Base-by-base conservation (phyloP, 768 basidiomycete genomes). In the Hypholoma fasciculare region DNA sequence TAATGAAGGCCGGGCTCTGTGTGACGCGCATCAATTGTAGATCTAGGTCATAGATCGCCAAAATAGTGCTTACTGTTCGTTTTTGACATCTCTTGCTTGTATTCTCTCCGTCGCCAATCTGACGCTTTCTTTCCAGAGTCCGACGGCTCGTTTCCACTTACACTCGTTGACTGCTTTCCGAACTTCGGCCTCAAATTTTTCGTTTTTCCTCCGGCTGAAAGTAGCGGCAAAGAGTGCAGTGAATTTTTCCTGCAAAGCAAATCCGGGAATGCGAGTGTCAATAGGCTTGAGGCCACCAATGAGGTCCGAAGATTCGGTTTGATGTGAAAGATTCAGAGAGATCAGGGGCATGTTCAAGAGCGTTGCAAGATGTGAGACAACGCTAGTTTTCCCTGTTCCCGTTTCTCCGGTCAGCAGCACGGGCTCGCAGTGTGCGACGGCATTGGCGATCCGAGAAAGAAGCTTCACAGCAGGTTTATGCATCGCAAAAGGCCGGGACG, bases 381-480 rank as follows among this genome's bases (percentile, higher is more conserved):
- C 83, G 52, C 95, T 96, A 0, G 97, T 99, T 74, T 99, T 99
- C 13, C 97, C 97, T 1, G 97, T 99, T n/a, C 97, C 97, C 2
- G 97, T 99, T 76, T 99, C 97, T 47, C 97, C 97, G 0, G 95
- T 94, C 23, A 99, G 81, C 7, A 99, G 81, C 4, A 96, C 78
- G 4, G 97, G 94, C 67, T 99, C 97, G 13, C 74, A 73, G 47
- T 89, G 76, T 0, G 87, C 78, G 47, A 94, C 78, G 0, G 89
- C 84, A 19, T 85, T 86, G 2, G 86, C 85, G 38, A 98, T 88
- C 14, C 92, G 85, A 19, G 92, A 90, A 36, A 98, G 80, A 2
- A 98, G 78, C 30, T 83, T 73, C 0, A 90, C 73, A 0, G 94
- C 94, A 0, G 94, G 95, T 54, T 85, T 84, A 65, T 98, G 96